phyloP scores from a whole-genome alignment of 768 basidiomycete genomes.

The Podaxis sp. region DNA sequence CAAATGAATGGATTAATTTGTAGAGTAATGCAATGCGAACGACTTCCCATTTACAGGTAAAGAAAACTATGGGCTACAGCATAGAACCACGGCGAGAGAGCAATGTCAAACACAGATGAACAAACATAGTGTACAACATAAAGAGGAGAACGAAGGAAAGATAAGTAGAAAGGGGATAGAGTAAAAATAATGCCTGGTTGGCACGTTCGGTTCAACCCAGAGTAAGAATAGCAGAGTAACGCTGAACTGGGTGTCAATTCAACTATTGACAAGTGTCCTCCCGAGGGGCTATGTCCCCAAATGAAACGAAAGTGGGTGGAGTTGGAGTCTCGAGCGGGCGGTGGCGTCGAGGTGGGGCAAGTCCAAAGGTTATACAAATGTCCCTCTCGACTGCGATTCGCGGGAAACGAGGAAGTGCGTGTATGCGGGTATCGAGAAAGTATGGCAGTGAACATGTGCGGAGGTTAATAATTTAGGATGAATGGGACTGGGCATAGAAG shows the following conservation, averaged over 20 bases:
- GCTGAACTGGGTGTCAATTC: background rate
- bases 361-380: background rate
- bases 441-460: background rate
- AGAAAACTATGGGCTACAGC: slow-evolving; percentile 6
- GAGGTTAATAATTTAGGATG: slow-evolving; percentile 3
- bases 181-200: slow-evolving; percentile 5
- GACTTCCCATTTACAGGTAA: background rate
- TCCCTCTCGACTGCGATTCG: background rate
- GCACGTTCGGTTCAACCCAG: slow-evolving; percentile 1
- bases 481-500: background rate
- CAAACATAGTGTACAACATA: slow-evolving; percentile 1
- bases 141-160: background rate
- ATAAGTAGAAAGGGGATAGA: background rate
- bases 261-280: slow-evolving; percentile 2
- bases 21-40: slow-evolving; percentile 2
- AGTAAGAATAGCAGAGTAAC: slow-evolving; percentile 3
- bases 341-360: background rate
- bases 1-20: background rate
- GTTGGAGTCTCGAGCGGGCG: background rate
- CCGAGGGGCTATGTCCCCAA: background rate
- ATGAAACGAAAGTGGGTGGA: background rate
- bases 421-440: background rate
- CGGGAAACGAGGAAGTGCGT: background rate
- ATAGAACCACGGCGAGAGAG: background rate
- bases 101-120: background rate